These are phyloP conservation scores for Ascomycota sp. DNA, from an alignment of 2,329 filamentous ascomycete species.

Conservation along the genomic window DNA sequence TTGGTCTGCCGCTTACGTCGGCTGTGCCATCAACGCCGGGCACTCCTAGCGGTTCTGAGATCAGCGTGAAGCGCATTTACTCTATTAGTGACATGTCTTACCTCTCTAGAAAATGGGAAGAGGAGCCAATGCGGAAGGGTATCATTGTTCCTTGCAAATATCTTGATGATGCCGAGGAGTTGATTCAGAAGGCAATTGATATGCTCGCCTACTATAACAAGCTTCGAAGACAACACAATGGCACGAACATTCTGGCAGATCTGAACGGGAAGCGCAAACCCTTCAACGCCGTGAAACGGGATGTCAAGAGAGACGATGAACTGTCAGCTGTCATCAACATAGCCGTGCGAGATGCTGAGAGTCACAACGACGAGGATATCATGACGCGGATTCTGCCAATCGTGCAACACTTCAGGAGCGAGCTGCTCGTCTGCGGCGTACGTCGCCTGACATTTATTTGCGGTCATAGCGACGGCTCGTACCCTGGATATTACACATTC, in stretches of 20 bases:
- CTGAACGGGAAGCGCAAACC: conserved; percentile 53
- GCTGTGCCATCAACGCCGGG: conserved; percentile 70
- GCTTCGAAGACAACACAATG: conserved; percentile 32
- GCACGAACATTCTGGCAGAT: conserved; percentile 45
- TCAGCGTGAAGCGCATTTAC: conserved; percentile 59
- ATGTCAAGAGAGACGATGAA: conserved; percentile 41
- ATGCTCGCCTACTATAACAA: conserved; percentile 44
- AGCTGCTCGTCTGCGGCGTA: conserved; percentile 61
- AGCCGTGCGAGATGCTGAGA: conserved; percentile 75
- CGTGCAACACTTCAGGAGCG: conserved; percentile 62
- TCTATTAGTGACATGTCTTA: conserved; percentile 97
- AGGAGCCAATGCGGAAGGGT: conserved; percentile 73
- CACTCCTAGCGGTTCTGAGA: conserved; percentile 41
- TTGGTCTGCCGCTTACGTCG: conserved; percentile 60
- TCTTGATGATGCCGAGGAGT: conserved; percentile 82
- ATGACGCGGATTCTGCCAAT: conserved; percentile 55
- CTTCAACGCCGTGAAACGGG: conserved; percentile 7
- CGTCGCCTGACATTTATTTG: conserved; percentile 92
- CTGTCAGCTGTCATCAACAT: conserved; percentile 85
- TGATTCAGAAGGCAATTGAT: conserved; percentile 66
- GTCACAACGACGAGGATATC: conserved; percentile 61
- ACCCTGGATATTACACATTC: conserved; percentile 97
- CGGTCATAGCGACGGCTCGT: conserved; percentile 80
- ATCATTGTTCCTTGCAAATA: conserved; percentile 87
- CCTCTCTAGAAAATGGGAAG: conserved; percentile 48